Conservation (phyloP, 1,139 yeast species). For the Suhomyces terraborum region DNA sequence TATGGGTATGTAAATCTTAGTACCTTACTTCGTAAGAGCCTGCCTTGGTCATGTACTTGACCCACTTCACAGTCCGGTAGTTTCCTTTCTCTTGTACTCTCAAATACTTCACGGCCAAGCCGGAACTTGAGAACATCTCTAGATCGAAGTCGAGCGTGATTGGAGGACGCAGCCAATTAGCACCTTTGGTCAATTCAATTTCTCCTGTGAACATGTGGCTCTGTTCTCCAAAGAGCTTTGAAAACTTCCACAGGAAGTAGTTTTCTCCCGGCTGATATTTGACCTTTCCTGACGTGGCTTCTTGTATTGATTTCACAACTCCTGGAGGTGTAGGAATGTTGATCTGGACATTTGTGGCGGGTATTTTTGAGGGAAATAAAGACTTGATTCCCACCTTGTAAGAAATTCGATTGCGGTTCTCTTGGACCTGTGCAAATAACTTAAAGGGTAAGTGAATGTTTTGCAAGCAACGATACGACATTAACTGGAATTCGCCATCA, state of each 20-base stretch:
- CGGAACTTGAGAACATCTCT: conserved; percentile 79
- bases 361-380: conserved; percentile 58
- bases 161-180: conserved; percentile 75
- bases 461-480: conserved; percentile 64
- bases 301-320: conserved; percentile 51
- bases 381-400: conserved; percentile 66
- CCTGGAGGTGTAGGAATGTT: conserved; percentile 73
- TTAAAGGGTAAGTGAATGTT: conserved; percentile 72
- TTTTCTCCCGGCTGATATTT: conserved; percentile 69
- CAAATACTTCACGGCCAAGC: conserved; percentile 71
- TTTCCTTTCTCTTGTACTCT: conserved; percentile 66
- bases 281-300: conserved; percentile 64
- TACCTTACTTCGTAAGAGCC: conserved; percentile 82
- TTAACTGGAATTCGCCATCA: conserved; percentile 87
- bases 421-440: conserved; percentile 62
- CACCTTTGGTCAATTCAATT: conserved; percentile 40
- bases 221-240: conserved; percentile 66
- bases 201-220: conserved; percentile 59
- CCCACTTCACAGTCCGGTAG: conserved; percentile 84
- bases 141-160: conserved; percentile 69
- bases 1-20: conserved; percentile 20
- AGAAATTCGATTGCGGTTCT: conserved; percentile 52
- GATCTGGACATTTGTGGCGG: conserved; percentile 66
- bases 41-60: conserved; percentile 70
- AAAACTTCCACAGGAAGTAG: conserved; percentile 67